Evolutionary conservation across 129 eudicot genomes (phyloP).

Genomic region (Cynara cardunculus): DNA sequence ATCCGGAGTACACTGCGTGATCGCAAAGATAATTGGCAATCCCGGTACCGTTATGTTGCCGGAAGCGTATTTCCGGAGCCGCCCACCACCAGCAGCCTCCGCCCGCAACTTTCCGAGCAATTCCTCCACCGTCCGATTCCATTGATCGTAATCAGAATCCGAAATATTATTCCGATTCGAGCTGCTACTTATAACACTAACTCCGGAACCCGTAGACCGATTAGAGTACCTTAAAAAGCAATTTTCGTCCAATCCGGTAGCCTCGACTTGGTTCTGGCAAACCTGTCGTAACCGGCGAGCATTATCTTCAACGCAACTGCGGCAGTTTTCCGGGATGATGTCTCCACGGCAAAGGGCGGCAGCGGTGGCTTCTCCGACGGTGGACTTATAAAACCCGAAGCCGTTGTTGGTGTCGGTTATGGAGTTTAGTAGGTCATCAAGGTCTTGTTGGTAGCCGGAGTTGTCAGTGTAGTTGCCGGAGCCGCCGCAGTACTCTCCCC

Average conservation of each 20-base stretch:
- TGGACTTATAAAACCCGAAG: slow-evolving; percentile 17
- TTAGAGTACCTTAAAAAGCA: slow-evolving; percentile 42
- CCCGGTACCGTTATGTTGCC: slow-evolving; percentile 10
- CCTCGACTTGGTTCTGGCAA: slow-evolving; percentile 30
- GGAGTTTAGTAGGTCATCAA: slow-evolving; percentile 8
- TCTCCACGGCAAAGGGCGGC: slow-evolving; percentile 40
- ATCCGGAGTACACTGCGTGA: slow-evolving; percentile 70
- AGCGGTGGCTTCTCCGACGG: slow-evolving; percentile 23
- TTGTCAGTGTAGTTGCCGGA: slow-evolving; percentile 1
- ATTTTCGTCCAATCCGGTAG: slow-evolving; percentile 11
- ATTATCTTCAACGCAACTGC: slow-evolving; percentile 30
- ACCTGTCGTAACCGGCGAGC: slow-evolving; percentile 10
- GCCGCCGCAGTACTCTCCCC: not conserved
- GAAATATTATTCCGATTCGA: not conserved
- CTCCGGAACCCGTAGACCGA: not conserved
- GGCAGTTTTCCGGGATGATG: slow-evolving; percentile 23
- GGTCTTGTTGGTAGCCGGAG: slow-evolving; percentile 20
- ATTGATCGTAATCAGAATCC: not conserved
- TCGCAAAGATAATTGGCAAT: slow-evolving; percentile 20
- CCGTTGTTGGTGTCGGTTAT: slow-evolving; percentile 15
- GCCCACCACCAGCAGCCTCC: slow-evolving; percentile 33
- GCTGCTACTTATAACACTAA: not conserved
- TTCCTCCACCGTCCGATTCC: not conserved
- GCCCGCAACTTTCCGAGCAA: slow-evolving; percentile 19
- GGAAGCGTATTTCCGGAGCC: slow-evolving; percentile 29